Evolutionary conservation across 306 rosid genomes (phyloP).

Genomic region (Dalbergia cochinchinensis): DNA sequence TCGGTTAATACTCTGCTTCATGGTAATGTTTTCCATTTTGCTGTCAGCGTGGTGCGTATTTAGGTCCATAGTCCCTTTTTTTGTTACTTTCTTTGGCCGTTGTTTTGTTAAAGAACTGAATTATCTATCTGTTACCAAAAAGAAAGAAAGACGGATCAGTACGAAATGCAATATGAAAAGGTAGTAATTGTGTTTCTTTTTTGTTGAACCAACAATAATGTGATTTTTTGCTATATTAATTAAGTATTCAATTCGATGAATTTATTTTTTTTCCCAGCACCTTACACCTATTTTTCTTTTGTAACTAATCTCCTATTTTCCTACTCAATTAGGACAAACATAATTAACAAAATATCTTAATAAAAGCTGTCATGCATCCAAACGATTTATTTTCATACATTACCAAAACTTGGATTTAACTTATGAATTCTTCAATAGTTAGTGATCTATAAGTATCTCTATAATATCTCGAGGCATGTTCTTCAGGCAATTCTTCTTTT

Average conservation of each 20-base stretch:
- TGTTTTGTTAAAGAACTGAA: neutral
- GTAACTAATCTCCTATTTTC: neutral
- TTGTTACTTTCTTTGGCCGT: conserved; percentile 9
- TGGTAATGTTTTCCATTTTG: neutral
- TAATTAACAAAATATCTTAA: neutral
- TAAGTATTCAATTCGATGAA: conserved; percentile 27
- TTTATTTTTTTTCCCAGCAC: conserved; percentile 6
- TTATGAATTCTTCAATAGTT: no score
- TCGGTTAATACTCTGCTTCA: neutral
- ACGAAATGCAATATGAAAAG: neutral
- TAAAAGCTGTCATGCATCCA: no score
- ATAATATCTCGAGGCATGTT: no score
- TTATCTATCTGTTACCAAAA: neutral
- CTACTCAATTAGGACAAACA: conserved; percentile 24
- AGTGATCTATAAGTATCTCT: no score
- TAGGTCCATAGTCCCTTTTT: neutral
- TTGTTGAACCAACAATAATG: neutral
- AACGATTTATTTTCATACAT: no score
- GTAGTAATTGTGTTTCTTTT: neutral
- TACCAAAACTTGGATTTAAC: no score
- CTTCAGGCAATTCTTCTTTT: no score
- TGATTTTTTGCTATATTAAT: conserved; percentile 12
- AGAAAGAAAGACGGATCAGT: conserved; percentile 21
- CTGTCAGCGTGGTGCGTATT: neutral
- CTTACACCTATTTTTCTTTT: neutral